Evolutionary conservation across 495 filamentous ascomycete genomes (phyloP).

Genomic region (Aspergillus incahuasiensis): DNA sequence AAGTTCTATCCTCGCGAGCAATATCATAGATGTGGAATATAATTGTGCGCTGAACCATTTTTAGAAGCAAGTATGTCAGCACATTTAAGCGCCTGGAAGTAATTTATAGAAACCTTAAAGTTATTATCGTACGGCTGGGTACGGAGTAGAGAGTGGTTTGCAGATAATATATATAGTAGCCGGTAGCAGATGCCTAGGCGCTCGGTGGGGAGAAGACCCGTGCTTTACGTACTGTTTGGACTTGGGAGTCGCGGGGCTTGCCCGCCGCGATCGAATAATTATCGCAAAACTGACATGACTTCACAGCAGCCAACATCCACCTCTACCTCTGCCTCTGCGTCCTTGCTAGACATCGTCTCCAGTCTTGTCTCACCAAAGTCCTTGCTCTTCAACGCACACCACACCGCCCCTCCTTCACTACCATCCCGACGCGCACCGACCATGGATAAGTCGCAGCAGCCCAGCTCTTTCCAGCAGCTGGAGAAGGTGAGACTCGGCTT

Average conservation of each 20-base stretch:
- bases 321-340: constrained; percentile 11
- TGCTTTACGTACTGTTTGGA: not conserved
- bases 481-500: constrained; percentile 58
- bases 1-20: not conserved
- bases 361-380: constrained; percentile 37
- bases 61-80: not conserved
- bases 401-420: constrained; percentile 8
- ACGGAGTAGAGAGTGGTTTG: too few species aligned
- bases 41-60: not conserved
- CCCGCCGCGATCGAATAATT: constrained; percentile 1
- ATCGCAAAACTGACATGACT: constrained; percentile 21
- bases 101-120: not conserved
- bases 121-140: too few species aligned
- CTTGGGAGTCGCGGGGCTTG: constrained; percentile 15
- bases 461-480: constrained; percentile 96
- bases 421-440: constrained; percentile 17
- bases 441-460: constrained; percentile 88
- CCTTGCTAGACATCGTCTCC: constrained; percentile 28
- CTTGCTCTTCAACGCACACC: constrained; percentile 30
- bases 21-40: not conserved
- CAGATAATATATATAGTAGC: constrained; percentile 4
- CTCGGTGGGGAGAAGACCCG: not conserved
- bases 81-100: not conserved
- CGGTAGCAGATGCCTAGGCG: too few species aligned
- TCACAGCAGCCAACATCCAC: constrained; percentile 15